Evolutionary conservation across 83 land plant species (phyloP).

Genomic region (Diphasiastrum complanatum): DNA sequence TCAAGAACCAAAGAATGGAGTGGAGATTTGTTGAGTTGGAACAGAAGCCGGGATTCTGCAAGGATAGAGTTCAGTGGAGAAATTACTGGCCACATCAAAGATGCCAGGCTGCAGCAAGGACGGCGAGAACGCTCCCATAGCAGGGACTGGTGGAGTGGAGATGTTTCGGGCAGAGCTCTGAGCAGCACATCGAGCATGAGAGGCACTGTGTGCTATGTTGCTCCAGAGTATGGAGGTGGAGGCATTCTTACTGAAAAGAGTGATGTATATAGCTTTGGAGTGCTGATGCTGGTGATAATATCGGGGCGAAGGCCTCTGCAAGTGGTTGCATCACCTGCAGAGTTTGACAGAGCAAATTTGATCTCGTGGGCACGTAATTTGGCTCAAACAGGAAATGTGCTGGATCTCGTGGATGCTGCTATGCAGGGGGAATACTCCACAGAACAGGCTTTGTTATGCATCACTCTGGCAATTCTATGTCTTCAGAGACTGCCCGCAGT

Average conservation of each 20-base stretch:
- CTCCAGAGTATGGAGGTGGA: constrained; percentile 83
- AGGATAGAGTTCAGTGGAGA: constrained; percentile 22
- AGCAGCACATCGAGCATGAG: constrained; percentile 95
- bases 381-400: constrained; percentile 2
- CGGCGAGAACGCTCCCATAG: constrained; percentile 21
- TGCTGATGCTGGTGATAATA: constrained; percentile 68
- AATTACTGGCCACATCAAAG: too few species aligned
- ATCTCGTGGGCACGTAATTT: constrained; percentile 2
- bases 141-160: constrained; percentile 39
- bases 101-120: too few species aligned
- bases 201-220: constrained; percentile 93
- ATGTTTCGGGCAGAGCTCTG: constrained; percentile 56
- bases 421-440: constrained; percentile 34
- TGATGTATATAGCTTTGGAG: constrained; percentile 95
- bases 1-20: too few species aligned
- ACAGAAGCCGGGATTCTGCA: constrained; percentile 39
- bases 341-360: constrained; percentile 54
- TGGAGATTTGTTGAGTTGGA: too few species aligned
- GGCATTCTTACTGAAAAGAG: constrained; percentile 70
- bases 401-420: constrained; percentile 31
- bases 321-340: constrained; percentile 70
- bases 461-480: constrained; percentile 83
- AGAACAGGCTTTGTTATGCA: constrained; percentile 68
- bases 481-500: constrained; percentile 65
- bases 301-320: constrained; percentile 93